Conservation (phyloP, 768 basidiomycete species). For the Boletus tomentosulus region DNA sequence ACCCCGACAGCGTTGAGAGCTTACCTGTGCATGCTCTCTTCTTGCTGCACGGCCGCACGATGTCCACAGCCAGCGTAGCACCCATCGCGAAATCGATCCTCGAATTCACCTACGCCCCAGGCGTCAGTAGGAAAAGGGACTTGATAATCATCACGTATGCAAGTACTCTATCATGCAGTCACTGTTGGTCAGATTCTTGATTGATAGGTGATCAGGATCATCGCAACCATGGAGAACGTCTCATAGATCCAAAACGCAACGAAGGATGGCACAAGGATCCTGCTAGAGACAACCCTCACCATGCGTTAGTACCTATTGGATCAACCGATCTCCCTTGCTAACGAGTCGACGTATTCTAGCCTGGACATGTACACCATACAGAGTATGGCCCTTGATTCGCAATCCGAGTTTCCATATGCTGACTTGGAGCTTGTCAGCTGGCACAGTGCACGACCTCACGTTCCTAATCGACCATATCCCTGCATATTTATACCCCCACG, state of each 20-base stretch:
- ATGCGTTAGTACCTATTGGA: no score
- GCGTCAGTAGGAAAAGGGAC: slow-evolving; percentile 17
- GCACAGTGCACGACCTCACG: no score
- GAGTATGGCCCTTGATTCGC: no score
- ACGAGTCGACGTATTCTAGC: no score
- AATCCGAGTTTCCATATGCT: no score
- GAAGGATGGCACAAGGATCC: slow-evolving; percentile 24
- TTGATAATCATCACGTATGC: slow-evolving; percentile 27
- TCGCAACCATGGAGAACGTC: slow-evolving; percentile 29
- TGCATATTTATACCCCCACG: no score
- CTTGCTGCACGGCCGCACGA: slow-evolving; percentile 25
- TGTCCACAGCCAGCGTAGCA: slow-evolving; percentile 11
- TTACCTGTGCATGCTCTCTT: slow-evolving; percentile 27
- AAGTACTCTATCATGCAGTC: slow-evolving; percentile 8
- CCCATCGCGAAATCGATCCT: slow-evolving; percentile 21
- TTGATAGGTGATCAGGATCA: slow-evolving; percentile 20
- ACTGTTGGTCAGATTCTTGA: neutral
- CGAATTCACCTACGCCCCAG: slow-evolving; percentile 12
- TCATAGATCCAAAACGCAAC: slow-evolving; percentile 23
- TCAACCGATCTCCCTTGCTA: no score
- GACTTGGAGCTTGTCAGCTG: no score
- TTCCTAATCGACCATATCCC: no score
- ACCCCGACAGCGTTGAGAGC: slow-evolving; percentile 7
- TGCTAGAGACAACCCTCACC: slow-evolving; percentile 19
- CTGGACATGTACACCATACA: no score